phyloP scores from a whole-genome alignment of 305 asterid genomes.

The Lippia alba region DNA sequence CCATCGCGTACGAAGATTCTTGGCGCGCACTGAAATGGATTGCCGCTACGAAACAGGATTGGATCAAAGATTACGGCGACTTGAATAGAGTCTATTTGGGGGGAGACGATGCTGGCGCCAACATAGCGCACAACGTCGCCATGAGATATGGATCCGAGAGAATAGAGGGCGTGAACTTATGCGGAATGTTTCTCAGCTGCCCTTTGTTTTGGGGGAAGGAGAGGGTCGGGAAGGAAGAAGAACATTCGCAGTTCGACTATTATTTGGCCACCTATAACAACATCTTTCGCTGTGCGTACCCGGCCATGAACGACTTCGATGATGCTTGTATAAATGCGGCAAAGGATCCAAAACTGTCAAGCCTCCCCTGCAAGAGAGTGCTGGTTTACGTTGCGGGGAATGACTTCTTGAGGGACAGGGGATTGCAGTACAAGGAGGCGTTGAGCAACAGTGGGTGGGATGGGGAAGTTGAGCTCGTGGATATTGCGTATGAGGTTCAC shows the following conservation, averaged over 20 bases:
- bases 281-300: constrained; percentile 22
- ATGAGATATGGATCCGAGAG: constrained; percentile 33
- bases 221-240: constrained; percentile 26
- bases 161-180: constrained; percentile 10
- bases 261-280: neutral
- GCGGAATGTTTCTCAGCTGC: constrained; percentile 37
- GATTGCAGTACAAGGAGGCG: constrained; percentile 36
- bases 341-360: constrained; percentile 35
- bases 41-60: constrained; percentile 28
- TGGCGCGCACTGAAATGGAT: constrained; percentile 39
- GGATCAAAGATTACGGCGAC: constrained; percentile 40
- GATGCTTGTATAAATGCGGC: constrained; percentile 41
- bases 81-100: constrained; percentile 32
- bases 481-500: constrained; percentile 43
- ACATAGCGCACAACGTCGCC: constrained; percentile 41
- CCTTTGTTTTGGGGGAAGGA: constrained; percentile 38
- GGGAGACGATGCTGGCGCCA: constrained; percentile 58
- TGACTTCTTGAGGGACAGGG: constrained; percentile 41
- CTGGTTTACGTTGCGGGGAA: constrained; percentile 45
- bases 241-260: too few relatives aligned
- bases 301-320: constrained; percentile 24
- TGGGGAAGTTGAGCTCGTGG: constrained; percentile 41
- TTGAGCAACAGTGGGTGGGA: constrained; percentile 47
- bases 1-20: constrained; percentile 33
- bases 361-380: constrained; percentile 35